Evolutionary conservation across 2,329 filamentous ascomycete species (phyloP).

Genomic region (Talaromyces sp.): DNA sequence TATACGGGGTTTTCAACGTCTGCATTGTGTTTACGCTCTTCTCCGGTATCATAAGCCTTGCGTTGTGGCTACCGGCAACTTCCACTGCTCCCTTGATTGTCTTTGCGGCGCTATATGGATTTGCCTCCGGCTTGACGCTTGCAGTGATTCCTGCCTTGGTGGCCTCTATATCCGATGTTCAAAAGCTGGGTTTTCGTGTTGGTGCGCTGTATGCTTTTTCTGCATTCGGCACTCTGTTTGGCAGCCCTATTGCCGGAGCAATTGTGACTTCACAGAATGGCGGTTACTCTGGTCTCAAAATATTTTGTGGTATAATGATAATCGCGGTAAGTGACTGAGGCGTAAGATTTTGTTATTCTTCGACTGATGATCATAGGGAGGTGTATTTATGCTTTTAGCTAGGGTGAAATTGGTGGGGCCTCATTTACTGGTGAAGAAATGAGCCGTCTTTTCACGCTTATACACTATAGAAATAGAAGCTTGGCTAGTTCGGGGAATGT

Average conservation of each 20-base stretch:
- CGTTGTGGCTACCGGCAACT: conserved; percentile 48
- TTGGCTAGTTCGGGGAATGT: too few relatives aligned
- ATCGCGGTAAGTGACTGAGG: neutral
- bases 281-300: conserved; percentile 1
- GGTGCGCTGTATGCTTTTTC: conserved; percentile 60
- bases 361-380: neutral
- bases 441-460: neutral
- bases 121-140: conserved; percentile 61
- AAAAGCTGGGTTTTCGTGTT: conserved; percentile 61
- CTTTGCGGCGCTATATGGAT: conserved; percentile 62
- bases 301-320: conserved; percentile 3
- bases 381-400: neutral
- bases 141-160: conserved; percentile 59
- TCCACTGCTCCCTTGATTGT: conserved; percentile 54
- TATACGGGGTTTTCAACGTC: conserved; percentile 50
- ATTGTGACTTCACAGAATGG: conserved; percentile 37
- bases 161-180: conserved; percentile 63
- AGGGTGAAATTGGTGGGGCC: neutral
- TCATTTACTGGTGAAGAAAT: neutral
- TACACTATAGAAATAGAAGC: too few relatives aligned
- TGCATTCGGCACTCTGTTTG: conserved; percentile 59
- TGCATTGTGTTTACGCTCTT: conserved; percentile 46
- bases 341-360: neutral
- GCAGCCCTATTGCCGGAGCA: conserved; percentile 63
- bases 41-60: conserved; percentile 45